Conservation (phyloP, 2,329 filamentous ascomycete genomes). For the Leptographium radiaticola region DNA sequence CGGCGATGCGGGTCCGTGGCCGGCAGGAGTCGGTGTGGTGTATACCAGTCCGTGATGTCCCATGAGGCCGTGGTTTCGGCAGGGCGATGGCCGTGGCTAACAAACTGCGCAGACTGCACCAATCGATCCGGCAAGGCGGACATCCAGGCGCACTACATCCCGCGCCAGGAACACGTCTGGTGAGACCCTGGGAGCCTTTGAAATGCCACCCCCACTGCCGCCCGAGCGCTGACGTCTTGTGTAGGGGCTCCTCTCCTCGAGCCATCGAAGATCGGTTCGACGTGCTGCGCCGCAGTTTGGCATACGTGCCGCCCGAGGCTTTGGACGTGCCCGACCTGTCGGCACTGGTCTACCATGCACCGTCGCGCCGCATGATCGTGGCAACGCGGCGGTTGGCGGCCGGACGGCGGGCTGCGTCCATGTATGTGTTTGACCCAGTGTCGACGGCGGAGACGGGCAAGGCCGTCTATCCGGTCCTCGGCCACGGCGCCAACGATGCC, state of each 20-base stretch:
- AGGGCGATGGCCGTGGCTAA: too few species aligned
- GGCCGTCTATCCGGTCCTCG: not conserved
- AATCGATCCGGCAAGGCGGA: too few species aligned
- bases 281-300: not conserved
- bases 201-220: too few species aligned
- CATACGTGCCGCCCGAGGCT: not conserved
- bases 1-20: conserved; percentile 20
- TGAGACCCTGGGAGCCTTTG: too few species aligned
- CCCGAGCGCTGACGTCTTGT: too few species aligned
- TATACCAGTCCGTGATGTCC: conserved; percentile 25
- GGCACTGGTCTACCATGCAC: conserved; percentile 32
- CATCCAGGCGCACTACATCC: too few species aligned
- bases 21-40: conserved; percentile 24
- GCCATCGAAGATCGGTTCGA: not conserved
- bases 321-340: conserved; percentile 22
- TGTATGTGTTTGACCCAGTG: conserved; percentile 13
- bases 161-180: too few species aligned
- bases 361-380: conserved; percentile 27
- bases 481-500: conserved; percentile 5
- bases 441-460: not conserved
- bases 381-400: conserved; percentile 20
- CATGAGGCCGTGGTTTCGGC: too few species aligned
- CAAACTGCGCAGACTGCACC: too few species aligned
- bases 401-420: conserved; percentile 4
- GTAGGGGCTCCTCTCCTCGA: not conserved